These are phyloP conservation scores for Aureobasidium pullulans DNA, from an alignment of 2,329 filamentous ascomycete species.

Conservation along the genomic window DNA sequence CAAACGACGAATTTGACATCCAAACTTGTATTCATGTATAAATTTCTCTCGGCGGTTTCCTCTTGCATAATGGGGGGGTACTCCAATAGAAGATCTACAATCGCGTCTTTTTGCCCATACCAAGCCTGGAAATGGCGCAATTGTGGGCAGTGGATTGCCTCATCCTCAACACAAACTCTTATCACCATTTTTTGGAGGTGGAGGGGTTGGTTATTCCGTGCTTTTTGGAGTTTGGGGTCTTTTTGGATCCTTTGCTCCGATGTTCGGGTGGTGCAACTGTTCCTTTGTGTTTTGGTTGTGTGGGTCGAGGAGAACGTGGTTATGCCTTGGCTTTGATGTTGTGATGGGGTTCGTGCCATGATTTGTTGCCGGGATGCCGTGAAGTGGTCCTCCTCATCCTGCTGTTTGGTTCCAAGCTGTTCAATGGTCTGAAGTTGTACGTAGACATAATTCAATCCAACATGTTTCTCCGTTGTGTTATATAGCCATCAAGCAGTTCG, in stretches of 20 bases:
- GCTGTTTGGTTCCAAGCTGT: too few species aligned
- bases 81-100: neutral
- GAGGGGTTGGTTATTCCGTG: neutral
- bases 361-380: too few species aligned
- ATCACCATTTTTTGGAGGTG: neutral
- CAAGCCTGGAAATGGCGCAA: conserved; percentile 1
- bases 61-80: neutral
- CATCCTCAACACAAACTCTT: neutral
- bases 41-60: too few species aligned
- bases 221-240: too few species aligned
- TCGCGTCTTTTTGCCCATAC: neutral
- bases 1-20: neutral
- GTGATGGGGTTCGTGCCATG: too few species aligned
- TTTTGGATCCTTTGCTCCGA: neutral
- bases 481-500: too few species aligned
- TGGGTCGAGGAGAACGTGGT: too few species aligned
- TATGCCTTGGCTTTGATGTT: too few species aligned
- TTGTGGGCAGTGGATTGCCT: neutral
- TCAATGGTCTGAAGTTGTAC: too few species aligned
- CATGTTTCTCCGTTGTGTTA: too few species aligned
- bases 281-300: neutral
- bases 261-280: neutral
- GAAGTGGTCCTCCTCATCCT: too few species aligned
- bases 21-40: neutral
- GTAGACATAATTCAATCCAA: too few species aligned